Evolutionary conservation across 768 basidiomycete species (phyloP).

Genomic region (Favolaschia claudopus): DNA sequence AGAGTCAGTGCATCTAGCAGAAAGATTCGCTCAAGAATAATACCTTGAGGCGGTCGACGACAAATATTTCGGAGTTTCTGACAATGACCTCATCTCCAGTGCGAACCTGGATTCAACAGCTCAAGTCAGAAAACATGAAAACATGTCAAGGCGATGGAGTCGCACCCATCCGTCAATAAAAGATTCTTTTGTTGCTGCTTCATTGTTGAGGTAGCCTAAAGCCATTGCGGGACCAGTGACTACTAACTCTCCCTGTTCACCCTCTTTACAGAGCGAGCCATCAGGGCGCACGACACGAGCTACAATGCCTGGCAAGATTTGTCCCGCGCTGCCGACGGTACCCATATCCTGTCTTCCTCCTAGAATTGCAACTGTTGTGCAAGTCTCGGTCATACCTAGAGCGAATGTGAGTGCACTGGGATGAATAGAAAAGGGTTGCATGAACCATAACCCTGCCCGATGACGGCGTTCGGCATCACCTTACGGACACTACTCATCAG

Average conservation of each 20-base stretch:
- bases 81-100: slow-evolving; percentile 81
- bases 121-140: not conserved
- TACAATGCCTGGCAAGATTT: slow-evolving; percentile 61
- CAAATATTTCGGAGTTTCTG: slow-evolving; percentile 65
- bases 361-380: slow-evolving; percentile 58
- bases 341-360: slow-evolving; percentile 51
- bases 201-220: slow-evolving; percentile 64
- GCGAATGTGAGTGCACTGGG: not conserved
- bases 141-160: slow-evolving; percentile 14
- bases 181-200: slow-evolving; percentile 67
- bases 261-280: slow-evolving; percentile 60
- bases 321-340: slow-evolving; percentile 64
- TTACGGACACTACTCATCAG: slow-evolving; percentile 53
- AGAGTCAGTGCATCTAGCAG: not conserved
- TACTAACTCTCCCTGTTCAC: slow-evolving; percentile 69
- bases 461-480: slow-evolving; percentile 63
- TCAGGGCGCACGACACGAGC: slow-evolving; percentile 67
- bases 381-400: slow-evolving; percentile 71
- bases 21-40: not conserved
- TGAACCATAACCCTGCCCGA: slow-evolving; percentile 72
- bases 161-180: slow-evolving; percentile 55
- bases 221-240: slow-evolving; percentile 69
- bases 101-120: slow-evolving; percentile 57
- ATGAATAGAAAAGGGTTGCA: not conserved
- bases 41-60: slow-evolving; percentile 80